phyloP scores from a whole-genome alignment of 352 stramenopile species.

The Saprolegnia diclina region DNA sequence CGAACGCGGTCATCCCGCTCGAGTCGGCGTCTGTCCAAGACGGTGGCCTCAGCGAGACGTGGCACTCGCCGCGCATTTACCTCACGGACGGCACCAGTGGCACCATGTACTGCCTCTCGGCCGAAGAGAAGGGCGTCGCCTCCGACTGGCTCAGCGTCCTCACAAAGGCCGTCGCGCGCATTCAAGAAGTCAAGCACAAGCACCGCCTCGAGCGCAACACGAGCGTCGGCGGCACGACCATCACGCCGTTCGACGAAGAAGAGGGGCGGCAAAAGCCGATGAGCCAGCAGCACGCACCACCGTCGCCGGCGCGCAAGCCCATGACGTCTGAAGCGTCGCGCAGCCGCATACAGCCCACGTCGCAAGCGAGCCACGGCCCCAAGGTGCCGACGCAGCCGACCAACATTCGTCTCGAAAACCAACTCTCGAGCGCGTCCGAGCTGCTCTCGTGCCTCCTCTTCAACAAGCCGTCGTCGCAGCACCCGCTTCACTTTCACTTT shows the following conservation, averaged over 20 bases:
- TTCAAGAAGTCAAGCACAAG: slow-evolving; percentile 14
- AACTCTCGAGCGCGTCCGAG: slow-evolving; percentile 57
- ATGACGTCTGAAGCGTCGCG: not conserved
- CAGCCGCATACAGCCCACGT: not conserved
- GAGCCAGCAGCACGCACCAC: not conserved
- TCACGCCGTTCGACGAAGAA: slow-evolving; percentile 24
- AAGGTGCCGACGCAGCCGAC: slow-evolving; percentile 37
- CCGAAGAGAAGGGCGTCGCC: slow-evolving; percentile 61
- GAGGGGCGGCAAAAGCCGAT: slow-evolving; percentile 15
- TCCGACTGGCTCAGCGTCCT: slow-evolving; percentile 70
- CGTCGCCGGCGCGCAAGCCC: not conserved
- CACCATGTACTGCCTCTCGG: slow-evolving; percentile 79
- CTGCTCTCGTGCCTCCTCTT: slow-evolving; percentile 56
- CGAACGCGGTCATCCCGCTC: slow-evolving; percentile 74
- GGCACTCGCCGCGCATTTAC: slow-evolving; percentile 82
- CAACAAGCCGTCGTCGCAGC: slow-evolving; percentile 30
- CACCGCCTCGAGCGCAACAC: not conserved
- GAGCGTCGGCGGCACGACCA: not conserved
- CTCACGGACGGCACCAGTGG: slow-evolving; percentile 63
- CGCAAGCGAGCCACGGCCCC: slow-evolving; percentile 16
- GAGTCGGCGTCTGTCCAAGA: slow-evolving; percentile 76
- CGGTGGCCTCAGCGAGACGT: slow-evolving; percentile 75
- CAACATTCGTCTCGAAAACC: slow-evolving; percentile 70
- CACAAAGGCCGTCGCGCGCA: slow-evolving; percentile 39
- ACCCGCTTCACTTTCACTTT: slow-evolving; percentile 50